Base-by-base conservation (phyloP, 2,329 filamentous ascomycete genomes). In the Stagonosporopsis chrysanthemi region DNA sequence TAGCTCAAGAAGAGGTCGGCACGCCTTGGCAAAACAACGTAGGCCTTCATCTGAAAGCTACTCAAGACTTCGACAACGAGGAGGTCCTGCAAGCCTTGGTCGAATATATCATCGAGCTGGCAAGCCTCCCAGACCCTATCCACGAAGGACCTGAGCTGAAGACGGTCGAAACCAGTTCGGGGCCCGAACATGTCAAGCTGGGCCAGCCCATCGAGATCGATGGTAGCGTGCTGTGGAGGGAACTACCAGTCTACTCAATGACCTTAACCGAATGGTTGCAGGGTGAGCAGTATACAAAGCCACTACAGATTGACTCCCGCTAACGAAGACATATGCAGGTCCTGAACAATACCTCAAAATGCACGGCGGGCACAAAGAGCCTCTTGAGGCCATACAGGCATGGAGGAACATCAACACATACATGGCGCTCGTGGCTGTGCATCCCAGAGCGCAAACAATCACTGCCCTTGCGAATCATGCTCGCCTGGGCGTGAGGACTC, bases 401-500 rank as follows among this genome's bases (percentile, higher is more conserved):
- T 59, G 56, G 56, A 55, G 35, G 4, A 59, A 47, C 24, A 14
- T 55, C 50, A 59, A 59, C 14, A 59, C 51, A 6, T 55, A 38
- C 17, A 35, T 55, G 19, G 56, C 56, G 4, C 50, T 59, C 14
- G 38, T 46, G 15, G 40, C 56, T 29, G 24, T 39, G 9, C 43
- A 51, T n/a, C 28, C 51, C 31, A 36, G 19, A 38, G 46, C 46
- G 12, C 41, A 54, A 24, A 42, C 28, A 3, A 47, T 54, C n/a
- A 46, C 56, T 6, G 45, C 33, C 9, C 51, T 59, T 8, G 39
- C 51, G 28, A 17, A 28, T 23, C 50, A 36, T 23, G 15, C 14
- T 15, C 12, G 35, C 1, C 5, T 59, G 17, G 35, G 33, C 24
- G 28, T 41, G 9, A n/a, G 12, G 1, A 43, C 46, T 14, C 35